Base-by-base conservation (phyloP, 2,329 filamentous ascomycete genomes). In the Botrytis porri region DNA sequence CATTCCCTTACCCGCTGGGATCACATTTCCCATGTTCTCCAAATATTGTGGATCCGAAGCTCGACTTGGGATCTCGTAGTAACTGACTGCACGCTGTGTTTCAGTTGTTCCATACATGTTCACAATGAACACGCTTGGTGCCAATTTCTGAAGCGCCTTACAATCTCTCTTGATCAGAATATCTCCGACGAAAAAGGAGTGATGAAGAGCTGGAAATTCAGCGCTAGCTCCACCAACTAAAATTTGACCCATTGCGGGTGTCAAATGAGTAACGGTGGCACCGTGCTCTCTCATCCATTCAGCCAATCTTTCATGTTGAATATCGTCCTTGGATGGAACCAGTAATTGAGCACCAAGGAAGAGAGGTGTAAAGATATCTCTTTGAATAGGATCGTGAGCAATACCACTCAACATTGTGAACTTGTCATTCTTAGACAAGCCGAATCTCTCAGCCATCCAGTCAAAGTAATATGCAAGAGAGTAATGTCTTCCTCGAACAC, bases 171-270 rank as follows among this genome's bases (percentile, higher is more conserved):
- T 97, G 75, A 94, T 97, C 65, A 98, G 83, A 48, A 98, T 86
- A 80, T 98, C 95, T 45, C 96, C 96, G 1, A 98, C 95, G 75
- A 95, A 98, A 85, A 98, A 95, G 29, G 91, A 94, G 73, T 89
- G 86, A 73, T 91, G 86, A n/a, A 98, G 85, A 20, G 87, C 86
- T 1, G 93, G 92, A 79, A 98, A 97, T 76, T 92, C 83, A 0
- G 93, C 90, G 4, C 85, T 90, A 37, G 94, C 92, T 77, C 93
- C 93, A 61, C 94, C 95, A n/a, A 95, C 91, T 2, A 98, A 84
- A 75, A 98, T 96, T 78, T 98, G 93, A 72, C 95, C 95, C 95
- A 98, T 98, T 73, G 96, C 96, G 16, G 96, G 96, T 1, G 96
- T 99, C 57, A 98, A 84, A 82, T 98, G 96, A 20, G 92, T 94